These are phyloP conservation scores for Vaccinium myrtillus DNA, from an alignment of 148 eudicot species.

Conservation along the genomic window DNA sequence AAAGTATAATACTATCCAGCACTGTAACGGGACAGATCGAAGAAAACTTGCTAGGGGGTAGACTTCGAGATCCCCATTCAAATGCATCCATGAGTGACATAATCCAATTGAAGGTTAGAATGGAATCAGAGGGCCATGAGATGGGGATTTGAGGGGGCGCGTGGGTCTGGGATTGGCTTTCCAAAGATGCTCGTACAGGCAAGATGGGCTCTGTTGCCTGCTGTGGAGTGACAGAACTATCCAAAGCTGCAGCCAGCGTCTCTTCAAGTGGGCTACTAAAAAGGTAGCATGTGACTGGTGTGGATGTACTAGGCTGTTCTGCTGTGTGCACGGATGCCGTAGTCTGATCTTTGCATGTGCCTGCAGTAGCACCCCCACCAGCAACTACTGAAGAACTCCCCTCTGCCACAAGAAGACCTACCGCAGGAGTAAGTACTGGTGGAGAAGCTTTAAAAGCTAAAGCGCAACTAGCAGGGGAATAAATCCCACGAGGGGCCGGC, in stretches of 20 bases:
- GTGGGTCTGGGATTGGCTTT: constrained; percentile 2
- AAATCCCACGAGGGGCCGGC: neutral
- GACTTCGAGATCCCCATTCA: constrained; percentile 47
- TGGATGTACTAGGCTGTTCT: no score
- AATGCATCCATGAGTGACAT: constrained; percentile 54
- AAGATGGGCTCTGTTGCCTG: no score
- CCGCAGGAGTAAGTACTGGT: neutral
- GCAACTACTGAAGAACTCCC: neutral
- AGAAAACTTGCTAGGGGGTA: constrained; percentile 35
- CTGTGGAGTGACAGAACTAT: no score
- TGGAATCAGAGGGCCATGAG: constrained; percentile 53
- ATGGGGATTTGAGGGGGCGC: constrained; percentile 52
- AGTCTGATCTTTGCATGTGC: no score
- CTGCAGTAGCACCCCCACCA: neutral
- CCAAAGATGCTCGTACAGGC: neutral
- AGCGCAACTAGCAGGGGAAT: neutral
- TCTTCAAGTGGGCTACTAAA: no score
- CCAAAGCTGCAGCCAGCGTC: no score
- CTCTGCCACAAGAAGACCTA: neutral
- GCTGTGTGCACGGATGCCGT: no score
- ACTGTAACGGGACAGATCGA: constrained; percentile 59
- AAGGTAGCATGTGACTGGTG: no score
- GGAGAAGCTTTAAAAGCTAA: neutral
- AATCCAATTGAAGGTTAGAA: constrained; percentile 61
- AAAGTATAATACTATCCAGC: constrained; percentile 57